Conservation (phyloP, 2,329 filamentous ascomycete genomes). For the Bipolaris sorokiniana region DNA sequence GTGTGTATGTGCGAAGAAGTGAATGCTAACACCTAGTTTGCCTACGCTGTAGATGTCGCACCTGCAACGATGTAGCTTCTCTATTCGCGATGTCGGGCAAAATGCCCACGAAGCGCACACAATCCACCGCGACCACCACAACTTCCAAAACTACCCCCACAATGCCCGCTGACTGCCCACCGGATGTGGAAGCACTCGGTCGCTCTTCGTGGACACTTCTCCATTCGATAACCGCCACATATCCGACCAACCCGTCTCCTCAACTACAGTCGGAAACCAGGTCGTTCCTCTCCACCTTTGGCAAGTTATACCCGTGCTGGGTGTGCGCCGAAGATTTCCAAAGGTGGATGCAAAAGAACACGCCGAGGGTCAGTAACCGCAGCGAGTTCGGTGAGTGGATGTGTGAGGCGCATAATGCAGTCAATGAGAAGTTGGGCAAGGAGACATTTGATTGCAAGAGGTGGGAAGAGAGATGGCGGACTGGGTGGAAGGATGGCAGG, state of each 20-base stretch:
- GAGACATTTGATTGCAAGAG: conserved; percentile 82
- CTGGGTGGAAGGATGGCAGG: conserved; percentile 77
- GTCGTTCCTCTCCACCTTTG: conserved; percentile 80
- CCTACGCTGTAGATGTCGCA: conserved; percentile 64
- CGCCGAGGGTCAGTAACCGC: conserved; percentile 64
- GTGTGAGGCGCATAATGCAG: conserved; percentile 85
- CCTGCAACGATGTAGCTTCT: conserved; percentile 67
- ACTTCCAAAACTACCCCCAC: conserved; percentile 42
- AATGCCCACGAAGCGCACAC: conserved; percentile 40
- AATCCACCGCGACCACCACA: conserved; percentile 43
- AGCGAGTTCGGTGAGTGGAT: conserved; percentile 82
- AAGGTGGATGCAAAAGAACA: conserved; percentile 75
- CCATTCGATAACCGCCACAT: conserved; percentile 87
- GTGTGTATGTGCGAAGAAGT: neutral
- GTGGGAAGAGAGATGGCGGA: conserved; percentile 96
- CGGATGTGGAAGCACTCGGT: conserved; percentile 86
- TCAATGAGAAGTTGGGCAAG: conserved; percentile 91
- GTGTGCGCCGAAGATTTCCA: conserved; percentile 92
- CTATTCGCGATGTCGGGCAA: conserved; percentile 64
- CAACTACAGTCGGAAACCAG: conserved; percentile 76
- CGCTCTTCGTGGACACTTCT: conserved; percentile 92
- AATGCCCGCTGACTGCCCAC: conserved; percentile 74
- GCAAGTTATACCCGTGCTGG: conserved; percentile 93
- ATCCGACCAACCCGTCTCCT: conserved; percentile 72
- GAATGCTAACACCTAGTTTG: conserved; percentile 1